Conservation (phyloP, 495 filamentous ascomycete species). For the Podospora sp. region DNA sequence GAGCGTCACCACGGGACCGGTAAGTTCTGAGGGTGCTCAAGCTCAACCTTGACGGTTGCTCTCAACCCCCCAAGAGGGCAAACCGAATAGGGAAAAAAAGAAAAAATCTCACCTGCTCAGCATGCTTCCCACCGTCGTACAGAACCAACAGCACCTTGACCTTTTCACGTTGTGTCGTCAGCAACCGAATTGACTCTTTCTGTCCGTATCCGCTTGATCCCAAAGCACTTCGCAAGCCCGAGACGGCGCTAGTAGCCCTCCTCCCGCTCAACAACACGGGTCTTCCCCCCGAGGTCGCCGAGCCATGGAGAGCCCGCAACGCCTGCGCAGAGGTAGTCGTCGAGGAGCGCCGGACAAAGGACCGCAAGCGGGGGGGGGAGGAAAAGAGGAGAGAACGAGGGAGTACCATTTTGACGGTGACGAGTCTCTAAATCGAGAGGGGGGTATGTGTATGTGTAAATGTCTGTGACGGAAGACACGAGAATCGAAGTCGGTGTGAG, state of each 20-base stretch:
- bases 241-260: neutral
- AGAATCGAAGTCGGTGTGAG: neutral
- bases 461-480: neutral
- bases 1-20: neutral
- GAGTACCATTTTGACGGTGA: conserved; percentile 57
- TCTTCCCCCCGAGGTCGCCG: neutral
- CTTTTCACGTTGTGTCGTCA: conserved; percentile 54
- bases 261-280: neutral
- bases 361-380: conserved; percentile 25
- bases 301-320: neutral
- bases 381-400: conserved; percentile 36
- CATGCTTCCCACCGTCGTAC: conserved; percentile 58
- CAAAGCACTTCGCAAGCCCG: neutral
- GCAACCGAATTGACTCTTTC: conserved; percentile 35
- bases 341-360: conserved; percentile 32
- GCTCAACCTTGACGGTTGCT: neutral
- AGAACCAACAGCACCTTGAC: conserved; percentile 60
- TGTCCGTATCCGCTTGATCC: neutral
- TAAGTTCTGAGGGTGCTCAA: neutral
- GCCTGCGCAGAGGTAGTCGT: conserved; percentile 12
- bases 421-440: conserved; percentile 6
- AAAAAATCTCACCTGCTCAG: conserved; percentile 47
- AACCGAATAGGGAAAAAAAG: conserved; percentile 16
- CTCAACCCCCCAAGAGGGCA: no score
- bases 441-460: neutral